Conservation (phyloP, 2,329 filamentous ascomycete genomes). For the Ilyonectria destructans region DNA sequence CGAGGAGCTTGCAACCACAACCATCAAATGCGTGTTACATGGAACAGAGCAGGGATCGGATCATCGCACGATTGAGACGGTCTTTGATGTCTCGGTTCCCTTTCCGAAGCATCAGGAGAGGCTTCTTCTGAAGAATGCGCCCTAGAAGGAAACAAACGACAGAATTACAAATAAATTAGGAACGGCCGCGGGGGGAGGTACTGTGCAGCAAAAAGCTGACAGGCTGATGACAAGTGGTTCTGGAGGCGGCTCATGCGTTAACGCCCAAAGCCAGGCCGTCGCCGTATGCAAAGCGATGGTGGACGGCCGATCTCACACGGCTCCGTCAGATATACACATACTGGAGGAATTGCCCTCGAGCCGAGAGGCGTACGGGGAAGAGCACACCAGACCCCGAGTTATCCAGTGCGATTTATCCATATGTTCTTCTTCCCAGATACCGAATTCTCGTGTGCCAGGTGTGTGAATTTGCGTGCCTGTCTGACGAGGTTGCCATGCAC, state of each 20-base stretch:
- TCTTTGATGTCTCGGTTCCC: constrained; percentile 1
- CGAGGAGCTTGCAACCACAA: constrained; percentile 35
- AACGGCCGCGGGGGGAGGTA: constrained; percentile 15
- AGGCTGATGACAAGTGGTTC: too few relatives aligned
- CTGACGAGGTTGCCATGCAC: too few relatives aligned
- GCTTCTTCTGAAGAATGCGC: constrained; percentile 23
- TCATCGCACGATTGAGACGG: neutral
- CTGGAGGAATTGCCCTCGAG: constrained; percentile 48
- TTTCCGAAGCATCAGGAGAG: neutral
- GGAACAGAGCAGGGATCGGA: neutral
- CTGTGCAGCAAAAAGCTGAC: constrained; percentile 30
- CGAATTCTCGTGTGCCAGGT: too few relatives aligned
- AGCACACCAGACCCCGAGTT: too few relatives aligned
- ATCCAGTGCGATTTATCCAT: too few relatives aligned
- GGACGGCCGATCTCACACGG: constrained; percentile 49
- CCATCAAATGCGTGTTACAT: constrained; percentile 17
- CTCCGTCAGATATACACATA: constrained; percentile 49
- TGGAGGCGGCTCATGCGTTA: too few relatives aligned
- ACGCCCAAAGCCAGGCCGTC: too few relatives aligned
- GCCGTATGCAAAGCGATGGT: constrained; percentile 48
- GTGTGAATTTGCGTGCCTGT: too few relatives aligned
- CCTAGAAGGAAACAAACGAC: constrained; percentile 32
- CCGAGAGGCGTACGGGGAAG: constrained; percentile 35
- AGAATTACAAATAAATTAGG: constrained; percentile 21
- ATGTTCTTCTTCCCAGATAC: too few relatives aligned